phyloP scores from a whole-genome alignment of 2,329 filamentous ascomycete species.

The Thielaviopsis musarum region DNA sequence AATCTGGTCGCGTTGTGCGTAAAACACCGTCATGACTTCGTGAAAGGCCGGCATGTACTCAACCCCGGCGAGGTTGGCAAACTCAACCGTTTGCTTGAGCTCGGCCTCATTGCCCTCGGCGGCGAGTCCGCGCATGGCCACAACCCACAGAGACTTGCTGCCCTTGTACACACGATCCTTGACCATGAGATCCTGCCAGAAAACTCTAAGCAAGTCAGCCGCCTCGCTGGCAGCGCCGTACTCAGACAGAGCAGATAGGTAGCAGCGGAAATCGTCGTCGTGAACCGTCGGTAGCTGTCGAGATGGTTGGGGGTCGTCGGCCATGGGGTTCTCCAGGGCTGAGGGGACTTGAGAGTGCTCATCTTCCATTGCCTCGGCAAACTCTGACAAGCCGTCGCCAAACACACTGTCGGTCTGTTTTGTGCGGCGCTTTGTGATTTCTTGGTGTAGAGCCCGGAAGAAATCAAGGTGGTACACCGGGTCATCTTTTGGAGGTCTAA shows the following conservation, averaged over 20 bases:
- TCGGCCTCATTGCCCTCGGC: conserved; percentile 39
- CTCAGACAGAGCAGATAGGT: conserved; percentile 32
- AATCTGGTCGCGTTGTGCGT: conserved; percentile 38
- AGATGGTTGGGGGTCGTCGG: conserved; percentile 4
- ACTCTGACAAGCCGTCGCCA: conserved; percentile 11
- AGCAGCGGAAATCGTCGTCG: conserved; percentile 24
- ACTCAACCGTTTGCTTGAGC: conserved; percentile 36
- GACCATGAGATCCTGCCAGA: conserved; percentile 9
- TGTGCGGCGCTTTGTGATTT: conserved; percentile 13
- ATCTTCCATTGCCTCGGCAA: conserved; percentile 14
- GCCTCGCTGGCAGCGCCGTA: conserved; percentile 41
- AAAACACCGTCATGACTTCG: conserved; percentile 43
- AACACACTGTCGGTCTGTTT: conserved; percentile 12
- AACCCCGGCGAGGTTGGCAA: conserved; percentile 31
- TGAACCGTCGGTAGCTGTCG: conserved; percentile 1
- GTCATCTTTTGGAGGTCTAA: conserved; percentile 26
- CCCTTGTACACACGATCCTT: conserved; percentile 10
- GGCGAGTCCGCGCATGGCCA: conserved; percentile 44
- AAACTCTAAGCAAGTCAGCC: conserved; percentile 4
- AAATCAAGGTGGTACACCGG: conserved; percentile 30
- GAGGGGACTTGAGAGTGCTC: conserved; percentile 4
- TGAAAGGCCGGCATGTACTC: conserved; percentile 30
- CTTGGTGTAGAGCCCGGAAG: conserved; percentile 26
- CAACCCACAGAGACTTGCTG: conserved; percentile 26
- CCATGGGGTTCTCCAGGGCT: conserved; percentile 11